These are phyloP conservation scores for Elsinoe australis DNA, from an alignment of 2,329 filamentous ascomycete genomes.

Conservation along the genomic window DNA sequence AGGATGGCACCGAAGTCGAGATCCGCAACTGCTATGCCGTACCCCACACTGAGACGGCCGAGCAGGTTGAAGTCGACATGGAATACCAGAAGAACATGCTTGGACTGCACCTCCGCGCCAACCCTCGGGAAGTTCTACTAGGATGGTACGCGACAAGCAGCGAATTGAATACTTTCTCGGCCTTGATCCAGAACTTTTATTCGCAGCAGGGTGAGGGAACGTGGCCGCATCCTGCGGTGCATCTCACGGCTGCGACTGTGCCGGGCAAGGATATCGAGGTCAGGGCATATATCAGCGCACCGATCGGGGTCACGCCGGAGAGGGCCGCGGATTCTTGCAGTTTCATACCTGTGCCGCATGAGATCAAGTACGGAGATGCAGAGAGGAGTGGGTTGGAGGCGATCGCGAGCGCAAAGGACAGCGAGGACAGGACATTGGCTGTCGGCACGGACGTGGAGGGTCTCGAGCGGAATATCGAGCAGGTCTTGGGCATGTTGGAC, in stretches of 20 bases:
- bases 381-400: constrained; percentile 73
- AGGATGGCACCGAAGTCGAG: constrained; percentile 94
- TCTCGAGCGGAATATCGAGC: constrained; percentile 75
- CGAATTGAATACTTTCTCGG: constrained; percentile 96
- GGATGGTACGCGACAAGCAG: constrained; percentile 98
- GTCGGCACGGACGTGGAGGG: constrained; percentile 84
- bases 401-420: constrained; percentile 72
- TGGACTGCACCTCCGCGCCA: constrained; percentile 83
- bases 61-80: constrained; percentile 99
- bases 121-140: constrained; percentile 86
- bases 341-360: constrained; percentile 95
- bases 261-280: constrained; percentile 83
- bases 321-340: constrained; percentile 91
- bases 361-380: constrained; percentile 78
- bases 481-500: constrained; percentile 82
- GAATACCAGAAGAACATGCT: constrained; percentile 99
- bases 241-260: constrained; percentile 88
- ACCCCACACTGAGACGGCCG: constrained; percentile 94
- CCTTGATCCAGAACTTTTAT: constrained; percentile 99
- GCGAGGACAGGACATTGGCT: constrained; percentile 63
- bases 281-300: constrained; percentile 88
- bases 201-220: constrained; percentile 93
- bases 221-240: constrained; percentile 92
- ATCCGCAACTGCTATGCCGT: constrained; percentile 96
- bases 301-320: constrained; percentile 90